phyloP scores from a whole-genome alignment of 768 basidiomycete genomes.

The Pleurotus sapidus region DNA sequence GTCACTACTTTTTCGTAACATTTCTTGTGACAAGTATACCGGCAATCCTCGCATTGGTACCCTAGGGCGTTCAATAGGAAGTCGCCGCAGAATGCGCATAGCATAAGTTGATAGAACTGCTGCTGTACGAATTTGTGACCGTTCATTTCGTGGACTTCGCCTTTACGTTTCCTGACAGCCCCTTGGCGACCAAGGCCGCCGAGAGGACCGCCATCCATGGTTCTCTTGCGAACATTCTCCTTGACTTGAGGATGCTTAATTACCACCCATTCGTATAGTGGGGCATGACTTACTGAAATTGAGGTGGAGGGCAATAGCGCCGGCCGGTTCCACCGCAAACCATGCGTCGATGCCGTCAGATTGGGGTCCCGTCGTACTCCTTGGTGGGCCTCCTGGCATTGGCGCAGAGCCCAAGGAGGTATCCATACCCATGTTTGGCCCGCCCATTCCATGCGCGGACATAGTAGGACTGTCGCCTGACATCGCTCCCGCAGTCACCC shows the following conservation, averaged over 20 bases:
- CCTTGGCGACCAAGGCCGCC: constrained; percentile 96
- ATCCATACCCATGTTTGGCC: constrained; percentile 24
- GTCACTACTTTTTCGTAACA: constrained; percentile 99
- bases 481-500: constrained; percentile 96
- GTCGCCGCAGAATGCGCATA: constrained; percentile 97
- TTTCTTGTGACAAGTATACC: constrained; percentile 98
- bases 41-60: constrained; percentile 99
- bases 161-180: constrained; percentile 96
- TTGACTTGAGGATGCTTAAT: constrained; percentile 62
- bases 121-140: constrained; percentile 97
- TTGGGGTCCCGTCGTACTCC: constrained; percentile 32
- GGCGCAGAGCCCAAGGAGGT: constrained; percentile 43
- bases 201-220: constrained; percentile 71
- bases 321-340: constrained; percentile 98
- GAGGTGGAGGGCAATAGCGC: constrained; percentile 80
- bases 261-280: constrained; percentile 7
- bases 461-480: constrained; percentile 50
- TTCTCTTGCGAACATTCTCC: constrained; percentile 94
- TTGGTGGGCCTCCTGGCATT: constrained; percentile 30
- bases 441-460: constrained; percentile 10
- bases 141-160: constrained; percentile 98
- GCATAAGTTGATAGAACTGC: constrained; percentile 98
- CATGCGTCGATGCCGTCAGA: constrained; percentile 91
- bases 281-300: constrained; percentile 77
- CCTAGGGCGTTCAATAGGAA: constrained; percentile 96